Percentiles rank a stretch among this genome's conserved stretches.
Evolutionary conservation across 2,329 filamentous ascomycete genomes (phyloP).

Genomic region (Fusarium verrucosum): DNA sequence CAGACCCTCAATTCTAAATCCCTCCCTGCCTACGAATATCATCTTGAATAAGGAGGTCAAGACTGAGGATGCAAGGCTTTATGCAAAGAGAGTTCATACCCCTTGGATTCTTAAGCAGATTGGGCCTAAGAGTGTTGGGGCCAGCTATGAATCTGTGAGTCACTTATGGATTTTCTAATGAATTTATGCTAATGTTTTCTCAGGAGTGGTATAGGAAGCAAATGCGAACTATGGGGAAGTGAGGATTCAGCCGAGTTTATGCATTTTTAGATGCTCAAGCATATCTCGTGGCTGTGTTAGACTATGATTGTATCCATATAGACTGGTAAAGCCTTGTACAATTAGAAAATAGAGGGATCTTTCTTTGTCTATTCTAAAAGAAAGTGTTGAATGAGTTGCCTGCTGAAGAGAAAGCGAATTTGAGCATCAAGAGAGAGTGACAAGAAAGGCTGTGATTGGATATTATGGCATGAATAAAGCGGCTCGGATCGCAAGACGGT

Average conservation of each 20-base stretch:
- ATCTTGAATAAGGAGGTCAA: conserved; percentile 30
- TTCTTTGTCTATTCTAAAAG: too few relatives aligned
- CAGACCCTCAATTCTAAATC: conserved; percentile 52
- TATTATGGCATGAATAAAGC: too few relatives aligned
- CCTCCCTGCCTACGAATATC: conserved; percentile 47
- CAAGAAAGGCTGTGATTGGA: background rate
- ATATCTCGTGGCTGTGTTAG: background rate
- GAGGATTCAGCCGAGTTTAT: background rate
- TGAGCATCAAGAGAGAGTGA: too few relatives aligned
- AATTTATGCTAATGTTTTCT: background rate
- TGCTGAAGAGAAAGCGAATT: too few relatives aligned
- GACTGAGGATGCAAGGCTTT: conserved; percentile 24
- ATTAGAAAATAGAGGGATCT: too few relatives aligned
- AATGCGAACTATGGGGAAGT: conserved; percentile 21
- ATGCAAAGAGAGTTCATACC: conserved; percentile 6
- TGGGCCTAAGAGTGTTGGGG: conserved; percentile 26
- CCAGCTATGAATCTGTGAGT: conserved; percentile 36
- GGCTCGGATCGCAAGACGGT: too few relatives aligned
- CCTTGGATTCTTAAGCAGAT: conserved; percentile 33
- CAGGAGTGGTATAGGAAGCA: conserved; percentile 32
- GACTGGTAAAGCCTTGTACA: too few relatives aligned
- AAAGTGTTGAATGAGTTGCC: too few relatives aligned
- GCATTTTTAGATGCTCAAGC: background rate
- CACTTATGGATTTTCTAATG: accelerated
- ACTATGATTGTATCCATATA: accelerated